These are phyloP conservation scores for Phytopythium cucurbitacearum DNA, from an alignment of 352 stramenopile genomes.

Conservation along the genomic window DNA sequence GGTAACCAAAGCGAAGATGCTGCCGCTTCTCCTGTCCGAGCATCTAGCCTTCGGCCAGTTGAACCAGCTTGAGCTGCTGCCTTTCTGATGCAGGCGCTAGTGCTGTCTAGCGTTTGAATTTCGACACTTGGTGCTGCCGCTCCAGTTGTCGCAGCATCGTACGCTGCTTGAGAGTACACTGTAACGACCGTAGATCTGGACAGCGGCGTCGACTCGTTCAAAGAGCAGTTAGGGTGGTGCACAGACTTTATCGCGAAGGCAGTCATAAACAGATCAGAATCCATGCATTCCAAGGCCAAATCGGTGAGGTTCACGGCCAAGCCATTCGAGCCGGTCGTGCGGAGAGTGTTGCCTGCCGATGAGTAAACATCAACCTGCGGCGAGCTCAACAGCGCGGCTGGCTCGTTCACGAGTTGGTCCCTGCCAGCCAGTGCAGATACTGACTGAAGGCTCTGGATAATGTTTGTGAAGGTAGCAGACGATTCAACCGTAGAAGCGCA, in stretches of 20 bases:
- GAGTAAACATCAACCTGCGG: constrained; percentile 29
- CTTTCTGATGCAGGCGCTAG: constrained; percentile 32
- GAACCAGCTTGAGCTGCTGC: constrained; percentile 13
- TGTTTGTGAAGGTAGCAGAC: constrained; percentile 19
- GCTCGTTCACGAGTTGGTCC: constrained; percentile 37
- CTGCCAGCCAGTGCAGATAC: constrained; percentile 49
- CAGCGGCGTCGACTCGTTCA: constrained; percentile 34
- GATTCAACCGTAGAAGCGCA: constrained; percentile 3
- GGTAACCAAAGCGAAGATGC: constrained; percentile 25
- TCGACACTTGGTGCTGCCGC: constrained; percentile 11
- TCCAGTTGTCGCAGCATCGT: constrained; percentile 14
- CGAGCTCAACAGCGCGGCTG: constrained; percentile 19
- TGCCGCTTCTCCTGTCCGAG: not conserved
- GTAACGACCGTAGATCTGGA: constrained; percentile 41
- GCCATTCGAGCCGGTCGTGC: not conserved
- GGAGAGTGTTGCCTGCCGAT: constrained; percentile 5
- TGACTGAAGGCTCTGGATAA: constrained; percentile 44
- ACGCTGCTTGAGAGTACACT: constrained; percentile 30
- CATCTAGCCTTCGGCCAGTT: constrained; percentile 4
- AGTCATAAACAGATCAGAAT: constrained; percentile 41
- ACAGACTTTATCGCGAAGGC: constrained; percentile 30
- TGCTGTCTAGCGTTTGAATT: constrained; percentile 25
- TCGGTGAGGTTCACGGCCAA: constrained; percentile 47
- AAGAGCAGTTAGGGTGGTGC: constrained; percentile 37
- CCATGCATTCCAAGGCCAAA: constrained; percentile 35